Evolutionary conservation across 176 grass and related monocot species (phyloP), one percentile per base, ranked within the genome.

Genomic region (Bromus sterilis): DNA sequence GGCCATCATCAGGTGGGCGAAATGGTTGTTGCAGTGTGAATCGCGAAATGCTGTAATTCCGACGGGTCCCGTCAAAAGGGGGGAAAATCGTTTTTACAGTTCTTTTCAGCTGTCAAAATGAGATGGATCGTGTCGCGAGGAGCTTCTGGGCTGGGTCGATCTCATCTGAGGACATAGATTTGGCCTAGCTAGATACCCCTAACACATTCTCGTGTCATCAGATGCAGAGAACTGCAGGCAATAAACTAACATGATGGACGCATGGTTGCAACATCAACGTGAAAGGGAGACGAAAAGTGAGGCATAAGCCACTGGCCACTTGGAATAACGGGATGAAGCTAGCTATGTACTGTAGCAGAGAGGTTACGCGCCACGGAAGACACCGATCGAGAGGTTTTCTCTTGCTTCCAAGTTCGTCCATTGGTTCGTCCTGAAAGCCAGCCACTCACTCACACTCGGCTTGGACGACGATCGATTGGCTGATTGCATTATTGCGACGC

Each of bases 401-500:
- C 7, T 48, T 29, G 70, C 44, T 64, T 70, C 71, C 41, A 18
- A 85, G 71, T 2, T 66, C 15, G 46, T 20, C 46, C 36, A 13
- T 12, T 62, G 29, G 64, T 12, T 36, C 34, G 67, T 55, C 56
- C 58, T 13, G 20, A 63, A 44, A 73, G 35, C 59, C 73, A 31
- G 24, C n/a, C 8, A 56, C 25, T 41, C 61, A 68, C 41, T 43
- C 63, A 1, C 61, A 68, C 41, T 43, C 63, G 2, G 56, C 79
- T 35, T 40, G 3, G n/a, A 18, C 1, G 48, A 28, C 34, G 36
- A 37, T 12, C 16, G 31, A 64, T 18, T 72, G 68, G 65, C 25
- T 48, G 31, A 15, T 49, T 51, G 70, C 70, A 72, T 85, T 53
- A 85, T 85, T 71, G 65, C 39, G 53, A 71, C 53, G 75, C 53